phyloP scores from a whole-genome alignment of 1,284 basidiomycete species.

The Moesziomyces sp. region DNA sequence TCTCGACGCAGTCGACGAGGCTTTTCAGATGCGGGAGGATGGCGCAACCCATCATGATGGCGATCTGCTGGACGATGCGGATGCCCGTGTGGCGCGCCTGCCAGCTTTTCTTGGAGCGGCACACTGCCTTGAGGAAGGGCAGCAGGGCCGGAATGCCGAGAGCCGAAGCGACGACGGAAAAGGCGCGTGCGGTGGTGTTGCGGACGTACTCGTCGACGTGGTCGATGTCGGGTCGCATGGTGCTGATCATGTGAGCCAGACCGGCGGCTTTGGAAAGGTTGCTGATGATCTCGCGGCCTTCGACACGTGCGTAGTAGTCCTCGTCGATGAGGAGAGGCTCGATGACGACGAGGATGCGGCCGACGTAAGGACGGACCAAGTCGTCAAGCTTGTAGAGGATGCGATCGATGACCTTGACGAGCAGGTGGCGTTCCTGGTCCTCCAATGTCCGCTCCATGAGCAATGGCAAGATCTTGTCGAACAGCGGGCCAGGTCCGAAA shows the following conservation, averaged over 20 bases:
- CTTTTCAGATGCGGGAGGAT: constrained; percentile 96
- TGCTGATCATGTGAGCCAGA: constrained; percentile 99
- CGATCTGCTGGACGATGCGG: constrained; percentile 98
- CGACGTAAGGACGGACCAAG: constrained; percentile 96
- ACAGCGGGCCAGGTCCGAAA: constrained; percentile 97
- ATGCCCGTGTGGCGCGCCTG: constrained; percentile 99
- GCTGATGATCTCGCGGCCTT: constrained; percentile 98
- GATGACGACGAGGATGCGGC: constrained; percentile 99
- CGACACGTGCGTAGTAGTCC: constrained; percentile 98
- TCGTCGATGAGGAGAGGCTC: constrained; percentile 99
- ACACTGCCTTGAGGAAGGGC: constrained; percentile 97
- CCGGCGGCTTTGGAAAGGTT: constrained; percentile 98
- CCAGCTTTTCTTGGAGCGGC: constrained; percentile 99
- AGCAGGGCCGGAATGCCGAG: constrained; percentile 96
- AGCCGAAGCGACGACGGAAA: constrained; percentile 98
- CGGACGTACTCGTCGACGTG: constrained; percentile 99
- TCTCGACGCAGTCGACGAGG: constrained; percentile 94
- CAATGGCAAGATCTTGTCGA: constrained; percentile 97
- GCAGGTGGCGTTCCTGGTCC: constrained; percentile 96
- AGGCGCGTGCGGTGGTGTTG: constrained; percentile 97
- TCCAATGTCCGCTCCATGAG: constrained; percentile 99
- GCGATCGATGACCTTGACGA: constrained; percentile 99
- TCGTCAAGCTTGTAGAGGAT: constrained; percentile 99
- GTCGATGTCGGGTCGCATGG: constrained; percentile 99
- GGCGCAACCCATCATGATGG: constrained; percentile 99